Base-by-base conservation (phyloP, 768 basidiomycete species). In the Pisolithus microcarpus region DNA sequence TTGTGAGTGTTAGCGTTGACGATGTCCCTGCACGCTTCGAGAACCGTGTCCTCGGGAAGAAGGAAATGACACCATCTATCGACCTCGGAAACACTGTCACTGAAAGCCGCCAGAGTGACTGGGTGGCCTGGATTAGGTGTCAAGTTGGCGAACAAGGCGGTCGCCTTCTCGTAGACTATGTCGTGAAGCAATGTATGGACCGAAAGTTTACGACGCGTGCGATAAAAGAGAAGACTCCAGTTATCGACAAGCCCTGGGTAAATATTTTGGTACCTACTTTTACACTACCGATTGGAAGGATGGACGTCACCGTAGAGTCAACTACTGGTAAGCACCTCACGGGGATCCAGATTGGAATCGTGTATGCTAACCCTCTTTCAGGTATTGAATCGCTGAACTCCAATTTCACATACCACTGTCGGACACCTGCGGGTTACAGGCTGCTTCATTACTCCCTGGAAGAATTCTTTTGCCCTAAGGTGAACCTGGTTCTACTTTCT, bases 251-350 rank as follows among this genome's bases (percentile, higher is more conserved):
- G 46, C 57, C 57, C 3, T 53, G 60, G 24, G 49, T 82, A 16
- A 66, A 78, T 54, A 63, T 88, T 18, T 67, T 85, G 42, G 62
- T 91, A 40, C 88, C 88, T 7, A 78, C 80, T n/a, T 91, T 91
- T 58, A 63, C 78, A 4, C 67, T 88, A n/a, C 79, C 85, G 7
- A 70, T 90, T 39, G 81, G 82, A 42, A 72, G 74, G 61, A 66
- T 89, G 52, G 81, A 85, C 59, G 83, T 87, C 1, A 71, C 72
- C 19, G 63, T 90, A 46, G 79, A 81, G 43, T 62, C 65, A 18
- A 64, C 69, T 55, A 59, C 74, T 56, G 84, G 87, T 85, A 63
- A 53, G 78, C 36, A 19, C 19, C 34, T 15, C n/a, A 21, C 13
- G 31, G 23, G 24, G 31, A 28, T 43, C 3, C 13, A n/a, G 28